Evolutionary conservation across 257 asterid species (phyloP).

Genomic region (Lycium ferocissimum): DNA sequence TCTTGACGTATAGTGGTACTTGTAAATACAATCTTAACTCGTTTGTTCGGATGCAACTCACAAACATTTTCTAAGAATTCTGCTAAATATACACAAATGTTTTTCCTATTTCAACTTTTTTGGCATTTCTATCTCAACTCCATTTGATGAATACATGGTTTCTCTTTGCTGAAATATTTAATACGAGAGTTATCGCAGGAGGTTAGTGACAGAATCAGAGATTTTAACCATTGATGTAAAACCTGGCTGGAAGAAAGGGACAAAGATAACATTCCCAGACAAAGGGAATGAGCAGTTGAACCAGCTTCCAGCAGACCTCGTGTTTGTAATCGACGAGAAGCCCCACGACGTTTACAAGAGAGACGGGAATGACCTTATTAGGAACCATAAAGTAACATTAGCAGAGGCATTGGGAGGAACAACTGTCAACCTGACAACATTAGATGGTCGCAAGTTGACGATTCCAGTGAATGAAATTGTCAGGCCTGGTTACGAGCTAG

Average conservation of each 20-base stretch:
- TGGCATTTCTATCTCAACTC: too few relatives aligned
- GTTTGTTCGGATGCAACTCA: neutral
- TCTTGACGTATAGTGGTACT: neutral
- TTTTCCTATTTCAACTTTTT: neutral
- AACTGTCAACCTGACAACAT: constrained; percentile 47
- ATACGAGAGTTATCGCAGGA: constrained; percentile 42
- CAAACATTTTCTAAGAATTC: neutral
- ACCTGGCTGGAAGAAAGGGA: constrained; percentile 96
- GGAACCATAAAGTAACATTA: constrained; percentile 45
- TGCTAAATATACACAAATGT: neutral
- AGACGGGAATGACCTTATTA: constrained; percentile 73
- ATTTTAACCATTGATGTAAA: constrained; percentile 72
- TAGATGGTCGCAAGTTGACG: constrained; percentile 62
- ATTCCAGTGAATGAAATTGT: constrained; percentile 55
- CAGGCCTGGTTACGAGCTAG: constrained; percentile 60
- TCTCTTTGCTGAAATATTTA: neutral
- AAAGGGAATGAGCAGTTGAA: constrained; percentile 84
- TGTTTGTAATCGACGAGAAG: constrained; percentile 85
- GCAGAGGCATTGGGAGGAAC: constrained; percentile 81
- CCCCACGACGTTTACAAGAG: constrained; percentile 69
- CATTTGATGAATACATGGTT: neutral
- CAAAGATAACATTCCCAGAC: constrained; percentile 86
- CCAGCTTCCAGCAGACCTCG: constrained; percentile 85
- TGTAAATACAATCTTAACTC: neutral
- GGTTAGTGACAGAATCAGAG: constrained; percentile 62